Conservation (phyloP, 139 green algal genomes). For the Coelastrella sp. region DNA sequence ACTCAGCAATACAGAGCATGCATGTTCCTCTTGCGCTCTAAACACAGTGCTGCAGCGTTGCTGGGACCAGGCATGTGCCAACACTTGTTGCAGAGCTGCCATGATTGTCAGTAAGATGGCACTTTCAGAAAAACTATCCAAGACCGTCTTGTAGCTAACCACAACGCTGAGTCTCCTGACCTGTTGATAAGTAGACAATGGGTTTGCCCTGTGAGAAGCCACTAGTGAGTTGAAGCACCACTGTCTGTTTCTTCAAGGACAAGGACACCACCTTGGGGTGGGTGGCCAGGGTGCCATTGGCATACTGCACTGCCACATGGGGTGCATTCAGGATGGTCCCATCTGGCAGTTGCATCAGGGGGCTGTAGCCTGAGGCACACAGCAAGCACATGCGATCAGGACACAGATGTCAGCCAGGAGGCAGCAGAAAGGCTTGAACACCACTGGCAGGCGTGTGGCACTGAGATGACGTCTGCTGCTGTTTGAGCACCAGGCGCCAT, state of each 20-base stretch:
- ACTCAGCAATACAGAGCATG: too few species aligned
- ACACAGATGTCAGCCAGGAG: background rate
- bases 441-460: background rate
- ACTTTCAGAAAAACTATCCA: too few species aligned
- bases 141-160: too few species aligned
- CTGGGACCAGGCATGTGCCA: too few species aligned
- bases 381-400: too few species aligned
- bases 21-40: too few species aligned
- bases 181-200: slow-evolving; percentile 34
- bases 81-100: too few species aligned
- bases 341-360: slow-evolving; percentile 24
- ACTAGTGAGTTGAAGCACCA: background rate
- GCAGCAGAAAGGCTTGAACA: background rate
- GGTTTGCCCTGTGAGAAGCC: slow-evolving; percentile 17
- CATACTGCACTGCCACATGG: slow-evolving; percentile 4
- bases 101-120: too few species aligned
- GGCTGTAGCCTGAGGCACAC: slow-evolving; percentile 16
- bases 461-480: background rate
- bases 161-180: background rate
- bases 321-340: slow-evolving; percentile 36
- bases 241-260: background rate
- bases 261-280: background rate
- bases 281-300: background rate
- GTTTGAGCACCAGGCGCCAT: too few species aligned
- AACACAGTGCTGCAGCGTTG: too few species aligned